Conservation (phyloP, 257 asterid genomes). For the Echites panduratus region DNA sequence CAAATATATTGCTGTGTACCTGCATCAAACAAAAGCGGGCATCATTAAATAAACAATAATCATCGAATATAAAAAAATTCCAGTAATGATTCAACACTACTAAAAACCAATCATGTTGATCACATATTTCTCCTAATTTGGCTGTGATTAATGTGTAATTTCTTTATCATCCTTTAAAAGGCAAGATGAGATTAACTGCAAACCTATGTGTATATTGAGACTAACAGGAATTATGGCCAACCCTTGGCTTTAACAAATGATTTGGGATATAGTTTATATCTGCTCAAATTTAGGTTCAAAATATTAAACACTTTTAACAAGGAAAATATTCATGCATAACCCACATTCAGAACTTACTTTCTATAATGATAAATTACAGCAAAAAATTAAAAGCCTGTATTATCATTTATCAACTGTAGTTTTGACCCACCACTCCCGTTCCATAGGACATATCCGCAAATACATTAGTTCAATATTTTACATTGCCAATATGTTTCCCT, state of each 20-base stretch:
- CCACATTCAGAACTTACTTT: not conserved
- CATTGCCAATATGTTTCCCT: not conserved
- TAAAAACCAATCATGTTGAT: conserved; percentile 4
- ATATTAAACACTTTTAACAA: not conserved
- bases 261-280: not conserved
- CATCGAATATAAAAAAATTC: not conserved
- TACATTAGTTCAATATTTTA: not conserved
- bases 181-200: not conserved
- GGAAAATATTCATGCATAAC: not conserved
- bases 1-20: conserved; percentile 62
- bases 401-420: not conserved
- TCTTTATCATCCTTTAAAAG: not conserved
- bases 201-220: too few relatives aligned
- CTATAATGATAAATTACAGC: not conserved
- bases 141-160: not conserved
- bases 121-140: not conserved
- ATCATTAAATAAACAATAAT: not conserved
- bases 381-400: not conserved
- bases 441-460: not conserved
- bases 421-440: not conserved
- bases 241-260: not conserved
- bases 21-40: conserved; percentile 27
- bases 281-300: not conserved
- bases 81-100: not conserved
- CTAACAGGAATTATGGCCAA: too few relatives aligned